Conservation (phyloP, 2,329 filamentous ascomycete genomes). For the Penicillium sp. region DNA sequence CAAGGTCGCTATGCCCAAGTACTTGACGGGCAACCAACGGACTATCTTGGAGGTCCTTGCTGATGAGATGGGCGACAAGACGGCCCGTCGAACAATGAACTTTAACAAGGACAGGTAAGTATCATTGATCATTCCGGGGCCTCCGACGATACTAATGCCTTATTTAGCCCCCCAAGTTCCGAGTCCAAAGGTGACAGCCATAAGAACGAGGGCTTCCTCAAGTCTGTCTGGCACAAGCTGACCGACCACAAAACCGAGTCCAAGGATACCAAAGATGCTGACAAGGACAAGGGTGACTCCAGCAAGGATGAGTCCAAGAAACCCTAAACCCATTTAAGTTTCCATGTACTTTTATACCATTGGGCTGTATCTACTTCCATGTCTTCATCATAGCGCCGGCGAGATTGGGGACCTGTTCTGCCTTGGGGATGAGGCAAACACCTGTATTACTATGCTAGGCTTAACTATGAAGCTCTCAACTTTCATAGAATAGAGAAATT, state of each 20-base stretch:
- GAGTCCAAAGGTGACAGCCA: slow-evolving; percentile 47
- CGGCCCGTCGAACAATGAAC: slow-evolving; percentile 88
- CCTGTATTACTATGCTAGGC: slow-evolving; percentile 24
- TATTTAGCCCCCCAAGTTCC: slow-evolving; percentile 21
- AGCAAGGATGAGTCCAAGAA: slow-evolving; percentile 38
- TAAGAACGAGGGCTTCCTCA: slow-evolving; percentile 84
- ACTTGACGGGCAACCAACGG: slow-evolving; percentile 82
- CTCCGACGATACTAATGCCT: not conserved
- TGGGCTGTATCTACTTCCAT: slow-evolving; percentile 28
- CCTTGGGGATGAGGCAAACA: slow-evolving; percentile 13
- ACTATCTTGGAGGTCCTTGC: slow-evolving; percentile 93
- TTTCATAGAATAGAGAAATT: slow-evolving; percentile 11
- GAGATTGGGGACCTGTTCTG: slow-evolving; percentile 28
- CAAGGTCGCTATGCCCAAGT: slow-evolving; percentile 92
- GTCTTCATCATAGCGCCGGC: slow-evolving; percentile 37
- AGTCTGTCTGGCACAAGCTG: slow-evolving; percentile 86
- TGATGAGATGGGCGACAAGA: slow-evolving; percentile 91
- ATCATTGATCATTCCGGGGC: not conserved
- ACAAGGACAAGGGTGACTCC: slow-evolving; percentile 20
- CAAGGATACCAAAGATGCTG: slow-evolving; percentile 25
- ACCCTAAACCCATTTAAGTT: slow-evolving; percentile 29
- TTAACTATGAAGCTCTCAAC: slow-evolving; percentile 22
- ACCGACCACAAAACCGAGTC: slow-evolving; percentile 55
- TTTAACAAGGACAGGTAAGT: slow-evolving; percentile 56
- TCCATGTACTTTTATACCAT: slow-evolving; percentile 26